Conservation (phyloP, 371 early-diverging fungal genomes). For the Chytridium lagenaria region DNA sequence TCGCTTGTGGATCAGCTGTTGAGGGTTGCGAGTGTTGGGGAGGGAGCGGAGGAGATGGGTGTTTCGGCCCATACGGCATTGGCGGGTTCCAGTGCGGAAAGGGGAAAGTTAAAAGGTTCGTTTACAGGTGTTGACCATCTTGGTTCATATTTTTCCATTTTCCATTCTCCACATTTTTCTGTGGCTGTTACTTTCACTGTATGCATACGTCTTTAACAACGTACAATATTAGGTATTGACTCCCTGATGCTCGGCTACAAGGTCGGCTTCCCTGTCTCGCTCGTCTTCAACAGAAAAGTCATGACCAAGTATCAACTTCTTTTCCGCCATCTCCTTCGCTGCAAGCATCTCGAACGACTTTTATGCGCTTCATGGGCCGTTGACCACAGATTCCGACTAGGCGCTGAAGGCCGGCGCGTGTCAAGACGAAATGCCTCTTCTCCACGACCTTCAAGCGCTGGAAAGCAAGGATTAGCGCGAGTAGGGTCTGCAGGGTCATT, state of each 20-base stretch:
- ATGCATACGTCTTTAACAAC: too few species aligned
- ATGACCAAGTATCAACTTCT: slow-evolving; percentile 89
- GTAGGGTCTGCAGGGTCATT: not conserved
- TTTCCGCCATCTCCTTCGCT: slow-evolving; percentile 84
- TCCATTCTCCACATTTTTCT: too few species aligned
- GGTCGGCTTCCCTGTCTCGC: slow-evolving; percentile 85
- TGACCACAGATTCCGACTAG: slow-evolving; percentile 28
- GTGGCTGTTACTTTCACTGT: too few species aligned
- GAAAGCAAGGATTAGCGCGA: not conserved
- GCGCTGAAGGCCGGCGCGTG: not conserved
- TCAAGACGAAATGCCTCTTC: not conserved
- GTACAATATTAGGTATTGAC: slow-evolving; percentile 65
- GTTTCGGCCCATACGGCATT: slow-evolving; percentile 2
- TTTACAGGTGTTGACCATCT: too few species aligned
- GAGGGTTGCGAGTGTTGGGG: slow-evolving; percentile 33
- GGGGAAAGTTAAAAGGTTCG: too few species aligned
- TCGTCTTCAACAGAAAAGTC: slow-evolving; percentile 83
- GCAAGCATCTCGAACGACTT: slow-evolving; percentile 84
- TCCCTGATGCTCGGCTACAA: slow-evolving; percentile 77
- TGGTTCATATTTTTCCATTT: too few species aligned
- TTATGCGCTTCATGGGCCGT: slow-evolving; percentile 74
- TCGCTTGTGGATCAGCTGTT: slow-evolving; percentile 76
- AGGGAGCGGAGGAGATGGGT: slow-evolving; percentile 15
- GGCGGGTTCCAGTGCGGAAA: not conserved
- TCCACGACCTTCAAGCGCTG: not conserved